Evolutionary conservation across 2,329 filamentous ascomycete species (phyloP), one percentile per base, ranked within the genome.

Genomic region (Penicillium sp.): DNA sequence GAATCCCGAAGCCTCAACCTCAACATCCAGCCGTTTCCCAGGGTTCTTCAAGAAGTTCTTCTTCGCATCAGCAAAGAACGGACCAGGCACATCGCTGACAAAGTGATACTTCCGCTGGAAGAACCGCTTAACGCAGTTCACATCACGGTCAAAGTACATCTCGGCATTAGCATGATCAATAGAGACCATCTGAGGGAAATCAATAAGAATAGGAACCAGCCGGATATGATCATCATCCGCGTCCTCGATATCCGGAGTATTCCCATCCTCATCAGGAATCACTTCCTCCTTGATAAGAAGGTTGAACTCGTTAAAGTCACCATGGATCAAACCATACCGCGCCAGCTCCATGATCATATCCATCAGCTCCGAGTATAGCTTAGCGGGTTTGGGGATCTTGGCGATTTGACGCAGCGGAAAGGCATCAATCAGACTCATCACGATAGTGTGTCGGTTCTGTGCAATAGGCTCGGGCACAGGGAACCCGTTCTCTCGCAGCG

Each of bases 281-380:
- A 64, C 64, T 39, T 76, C 81, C 67, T 97, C 91, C 64, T 93
- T 89, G 66, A 98, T 84, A 27, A 98, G 75, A 54, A 98, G 91
- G 68, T 98, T 98, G 77, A 98, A 98, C 69, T 98, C 94, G 74
- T 98, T 98, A 74, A 94, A 98, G 67, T 98, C 93, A 52, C 93
- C 93, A 65, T 98, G 93, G 51, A 98, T 98, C 39, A 98, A 74
- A 6, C 93, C 93, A 57, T 90, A 83, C 51, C 82, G 82, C 5
- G 93, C 91, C 32, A 98, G 77, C 23, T 84, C 80, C 35, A 98
- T 74, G 46, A 98, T 89, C 58, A 96, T 80, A 34, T 82, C 78
- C 62, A 98, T 94, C 27, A 98, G 75, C 50, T 97, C 89, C n/a
- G 84, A 84, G 65, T 98, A 98, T 5, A 98, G 77, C n/a, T 73